Evolutionary conservation across 768 basidiomycete genomes (phyloP), one percentile per base, ranked within the genome.

Genomic region (Naematelia encephala): DNA sequence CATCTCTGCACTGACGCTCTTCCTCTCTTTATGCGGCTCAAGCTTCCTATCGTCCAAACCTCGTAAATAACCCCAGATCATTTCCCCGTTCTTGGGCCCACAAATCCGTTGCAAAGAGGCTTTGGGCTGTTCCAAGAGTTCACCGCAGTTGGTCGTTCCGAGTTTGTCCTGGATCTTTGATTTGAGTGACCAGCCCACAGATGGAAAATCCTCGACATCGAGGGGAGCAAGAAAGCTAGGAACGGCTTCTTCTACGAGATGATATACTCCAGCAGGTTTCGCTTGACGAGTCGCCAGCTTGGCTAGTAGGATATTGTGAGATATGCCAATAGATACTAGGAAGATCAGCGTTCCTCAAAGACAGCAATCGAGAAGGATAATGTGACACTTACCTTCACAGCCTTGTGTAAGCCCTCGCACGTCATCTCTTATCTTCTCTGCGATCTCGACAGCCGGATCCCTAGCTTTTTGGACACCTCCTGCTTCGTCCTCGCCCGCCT

Each of bases 1-100:
- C 68, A 97, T 89, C 73, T 97, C 94, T 58, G 90, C 92, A 11
- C 89, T 91, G 19, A 99, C 91, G 4, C 87, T 90, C 76, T 91
- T 92, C 67, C 94, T 81, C 51, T 86, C 84, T 70, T 91, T 90
- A 72, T 90, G 87, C 29, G 85, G 86, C 73, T 91, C 88, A 45
- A 98, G 78, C 59, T 83, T 83, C 54, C 84, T 83, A 29, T 88
- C 83, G 67, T 98, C 96, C 25, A 91, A 80, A 0, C 96, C 96
- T 16, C 90, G 82, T 14, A 93, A 75, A 0, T 85, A 90, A 19
- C 90, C 90, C 69, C 84, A 92, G 23, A 98, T 77, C 42, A 84
- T 93, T 74, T 91, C 88, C 1, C 93, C 94, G 0, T 84, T 89
- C 23, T 83, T 80, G 64, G 84, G 87, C 0, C 96, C 96, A 5